Conservation (phyloP, 2,329 filamentous ascomycete species). For the Alternaria ventricosa region DNA sequence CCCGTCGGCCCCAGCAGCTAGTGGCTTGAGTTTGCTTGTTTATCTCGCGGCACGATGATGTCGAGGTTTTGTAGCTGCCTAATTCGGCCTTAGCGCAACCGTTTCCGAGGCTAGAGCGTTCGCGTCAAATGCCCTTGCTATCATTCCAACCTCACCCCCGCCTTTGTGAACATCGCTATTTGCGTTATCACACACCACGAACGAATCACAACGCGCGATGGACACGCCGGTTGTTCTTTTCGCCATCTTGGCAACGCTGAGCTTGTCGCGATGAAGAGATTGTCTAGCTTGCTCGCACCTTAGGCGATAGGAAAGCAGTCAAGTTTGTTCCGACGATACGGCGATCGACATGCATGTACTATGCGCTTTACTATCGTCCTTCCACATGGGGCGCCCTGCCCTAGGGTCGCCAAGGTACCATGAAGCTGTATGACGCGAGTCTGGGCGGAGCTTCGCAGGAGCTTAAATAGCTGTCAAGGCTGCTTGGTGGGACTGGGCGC, state of each 20-base stretch:
- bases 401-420: constrained; percentile 1
- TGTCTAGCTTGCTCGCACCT: neutral
- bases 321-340: neutral
- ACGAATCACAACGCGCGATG: neutral
- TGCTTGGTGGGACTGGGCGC: neutral
- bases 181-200: neutral
- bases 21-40: constrained; percentile 17
- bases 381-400: neutral
- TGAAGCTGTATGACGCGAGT: neutral
- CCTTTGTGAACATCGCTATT: neutral
- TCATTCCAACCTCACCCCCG: neutral
- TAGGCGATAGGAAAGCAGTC: neutral
- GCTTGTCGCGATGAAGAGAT: neutral
- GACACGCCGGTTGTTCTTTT: neutral
- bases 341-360: constrained; percentile 7
- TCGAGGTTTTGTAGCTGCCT: constrained; percentile 12
- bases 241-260: neutral
- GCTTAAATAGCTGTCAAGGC: constrained; percentile 13
- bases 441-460: neutral
- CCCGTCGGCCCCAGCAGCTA: constrained; percentile 2
- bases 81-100: constrained; percentile 1
- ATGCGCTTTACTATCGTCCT: constrained; percentile 3
- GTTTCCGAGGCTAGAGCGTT: neutral
- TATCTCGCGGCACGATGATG: constrained; percentile 5
- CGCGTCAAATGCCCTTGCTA: neutral